phyloP scores from a whole-genome alignment of 495 filamentous ascomycete species.

The Aspergillus egyptiacus region DNA sequence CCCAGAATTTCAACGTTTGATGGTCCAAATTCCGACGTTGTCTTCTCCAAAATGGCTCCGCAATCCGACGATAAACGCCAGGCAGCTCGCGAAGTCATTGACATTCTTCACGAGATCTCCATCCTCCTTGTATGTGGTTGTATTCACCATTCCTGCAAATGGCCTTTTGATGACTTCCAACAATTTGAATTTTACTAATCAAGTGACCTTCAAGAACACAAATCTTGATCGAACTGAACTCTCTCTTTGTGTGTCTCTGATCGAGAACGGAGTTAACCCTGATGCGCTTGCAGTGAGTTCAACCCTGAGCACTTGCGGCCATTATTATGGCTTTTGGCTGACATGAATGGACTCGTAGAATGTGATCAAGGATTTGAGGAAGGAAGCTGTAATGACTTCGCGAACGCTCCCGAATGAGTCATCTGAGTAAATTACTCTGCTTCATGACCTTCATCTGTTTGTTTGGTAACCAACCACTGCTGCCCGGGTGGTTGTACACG shows the following conservation, averaged over 20 bases:
- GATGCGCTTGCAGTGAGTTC: conserved; percentile 81
- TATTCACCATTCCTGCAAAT: conserved; percentile 6
- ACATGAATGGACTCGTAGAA: conserved; percentile 36
- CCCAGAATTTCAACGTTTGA: too few species aligned
- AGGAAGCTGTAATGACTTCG: conserved; percentile 40
- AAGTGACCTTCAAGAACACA: conserved; percentile 62
- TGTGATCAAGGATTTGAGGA: conserved; percentile 67
- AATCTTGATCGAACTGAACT: conserved; percentile 83
- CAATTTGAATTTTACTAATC: conserved; percentile 2
- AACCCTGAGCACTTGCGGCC: not conserved
- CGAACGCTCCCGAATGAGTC: conserved; percentile 19
- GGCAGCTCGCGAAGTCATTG: conserved; percentile 91
- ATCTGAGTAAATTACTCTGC: conserved; percentile 14
- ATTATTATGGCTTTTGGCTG: not conserved
- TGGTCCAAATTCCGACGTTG: not conserved
- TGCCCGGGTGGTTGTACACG: not conserved
- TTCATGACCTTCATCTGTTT: not conserved
- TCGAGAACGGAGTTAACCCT: conserved; percentile 96
- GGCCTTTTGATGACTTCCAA: not conserved
- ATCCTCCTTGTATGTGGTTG: conserved; percentile 62
- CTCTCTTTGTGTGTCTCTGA: conserved; percentile 89
- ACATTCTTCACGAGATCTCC: conserved; percentile 92
- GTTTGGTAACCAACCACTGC: not conserved
- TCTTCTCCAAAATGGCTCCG: conserved; percentile 27
- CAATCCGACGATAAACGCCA: conserved; percentile 65